phyloP scores from a whole-genome alignment of 768 basidiomycete genomes.

The Russula olivacea region DNA sequence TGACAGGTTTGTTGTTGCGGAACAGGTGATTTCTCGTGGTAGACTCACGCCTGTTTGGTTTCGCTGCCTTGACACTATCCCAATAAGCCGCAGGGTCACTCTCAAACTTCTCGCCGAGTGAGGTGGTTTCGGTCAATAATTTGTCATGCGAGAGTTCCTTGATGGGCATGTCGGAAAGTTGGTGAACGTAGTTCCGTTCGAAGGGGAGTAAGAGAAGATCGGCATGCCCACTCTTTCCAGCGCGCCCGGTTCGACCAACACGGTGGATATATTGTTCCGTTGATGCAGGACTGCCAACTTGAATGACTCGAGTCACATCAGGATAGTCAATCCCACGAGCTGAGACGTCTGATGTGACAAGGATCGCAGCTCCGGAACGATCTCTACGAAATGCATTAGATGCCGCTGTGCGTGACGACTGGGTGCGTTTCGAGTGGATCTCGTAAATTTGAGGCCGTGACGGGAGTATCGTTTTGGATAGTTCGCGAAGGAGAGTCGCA shows the following conservation, averaged over 20 bases:
- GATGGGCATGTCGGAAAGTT: slow-evolving; percentile 64
- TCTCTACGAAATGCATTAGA: slow-evolving; percentile 58
- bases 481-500: slow-evolving; percentile 51
- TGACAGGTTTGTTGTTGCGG: slow-evolving; percentile 1
- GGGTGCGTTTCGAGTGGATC: slow-evolving; percentile 72
- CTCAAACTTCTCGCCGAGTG: slow-evolving; percentile 47
- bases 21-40: background rate
- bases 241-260: slow-evolving; percentile 79
- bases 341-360: slow-evolving; percentile 84
- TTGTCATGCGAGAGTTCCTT: slow-evolving; percentile 49
- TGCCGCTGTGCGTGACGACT: slow-evolving; percentile 49
- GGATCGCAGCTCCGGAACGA: slow-evolving; percentile 47
- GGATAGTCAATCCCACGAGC: slow-evolving; percentile 89
- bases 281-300: slow-evolving; percentile 71
- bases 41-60: background rate
- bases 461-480: slow-evolving; percentile 44
- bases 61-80: background rate
- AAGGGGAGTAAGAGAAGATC: slow-evolving; percentile 78
- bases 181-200: slow-evolving; percentile 64
- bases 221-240: slow-evolving; percentile 53
- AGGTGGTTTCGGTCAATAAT: slow-evolving; percentile 40
- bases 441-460: slow-evolving; percentile 62
- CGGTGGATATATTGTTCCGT: slow-evolving; percentile 80
- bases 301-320: slow-evolving; percentile 82
- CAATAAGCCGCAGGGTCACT: slow-evolving; percentile 37